Conservation (phyloP, 2,329 filamentous ascomycete species). For the Delphinella strobiligena region DNA sequence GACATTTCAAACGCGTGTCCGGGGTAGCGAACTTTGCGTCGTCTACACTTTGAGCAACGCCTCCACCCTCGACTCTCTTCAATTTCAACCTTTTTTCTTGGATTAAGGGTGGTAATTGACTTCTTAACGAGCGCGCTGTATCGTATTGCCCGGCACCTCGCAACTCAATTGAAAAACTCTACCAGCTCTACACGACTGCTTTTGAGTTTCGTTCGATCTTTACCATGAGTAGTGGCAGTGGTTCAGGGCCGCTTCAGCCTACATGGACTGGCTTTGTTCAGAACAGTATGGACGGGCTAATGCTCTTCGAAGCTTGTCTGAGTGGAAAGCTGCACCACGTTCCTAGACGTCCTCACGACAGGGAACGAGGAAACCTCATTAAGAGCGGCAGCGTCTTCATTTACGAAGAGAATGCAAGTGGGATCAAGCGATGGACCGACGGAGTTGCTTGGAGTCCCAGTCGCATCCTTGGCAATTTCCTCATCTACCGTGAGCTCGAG, state of each 20-base stretch:
- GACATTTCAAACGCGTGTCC: neutral
- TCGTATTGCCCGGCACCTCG: neutral
- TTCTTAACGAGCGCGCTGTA: too few species aligned
- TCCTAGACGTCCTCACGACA: slow-evolving; percentile 72
- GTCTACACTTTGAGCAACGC: neutral
- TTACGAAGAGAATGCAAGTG: slow-evolving; percentile 81
- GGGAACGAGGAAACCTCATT: slow-evolving; percentile 66
- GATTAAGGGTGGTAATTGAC: too few species aligned
- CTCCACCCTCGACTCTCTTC: neutral
- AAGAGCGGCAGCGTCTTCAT: slow-evolving; percentile 79
- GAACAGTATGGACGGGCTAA: slow-evolving; percentile 52
- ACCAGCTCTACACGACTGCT: neutral
- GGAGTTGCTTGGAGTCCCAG: slow-evolving; percentile 85
- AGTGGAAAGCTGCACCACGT: slow-evolving; percentile 61
- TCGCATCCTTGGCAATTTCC: slow-evolving; percentile 71
- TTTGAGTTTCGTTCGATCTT: neutral
- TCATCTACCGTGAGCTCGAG: slow-evolving; percentile 73
- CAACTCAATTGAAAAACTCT: slow-evolving; percentile 1
- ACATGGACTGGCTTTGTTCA: slow-evolving; percentile 27
- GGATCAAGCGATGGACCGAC: slow-evolving; percentile 91
- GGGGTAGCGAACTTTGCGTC: neutral
- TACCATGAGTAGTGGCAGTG: slow-evolving; percentile 21
- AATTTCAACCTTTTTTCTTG: neutral
- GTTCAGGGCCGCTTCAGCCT: slow-evolving; percentile 25
- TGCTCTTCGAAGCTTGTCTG: slow-evolving; percentile 70